phyloP scores from a whole-genome alignment of 75 land plant species.

The Sequoia sempervirens region DNA sequence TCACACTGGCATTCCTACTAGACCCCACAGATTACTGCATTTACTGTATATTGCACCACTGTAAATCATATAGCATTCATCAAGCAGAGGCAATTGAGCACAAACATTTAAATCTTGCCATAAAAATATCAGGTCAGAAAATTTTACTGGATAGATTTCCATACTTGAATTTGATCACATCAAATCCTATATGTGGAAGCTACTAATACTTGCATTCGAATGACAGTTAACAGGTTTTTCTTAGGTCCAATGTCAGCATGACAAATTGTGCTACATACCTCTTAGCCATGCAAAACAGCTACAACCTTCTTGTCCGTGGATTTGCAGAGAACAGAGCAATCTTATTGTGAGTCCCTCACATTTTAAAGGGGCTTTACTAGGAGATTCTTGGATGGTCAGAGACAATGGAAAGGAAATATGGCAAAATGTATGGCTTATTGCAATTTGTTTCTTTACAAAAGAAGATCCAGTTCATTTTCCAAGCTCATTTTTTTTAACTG shows the following conservation, averaged over 20 bases:
- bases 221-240: neutral
- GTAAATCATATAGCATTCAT: neutral
- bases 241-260: neutral
- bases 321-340: neutral
- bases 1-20: neutral
- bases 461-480: neutral
- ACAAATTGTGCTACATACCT: neutral
- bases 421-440: neutral
- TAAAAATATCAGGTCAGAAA: neutral
- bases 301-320: neutral
- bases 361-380: neutral
- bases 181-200: neutral
- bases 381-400: neutral
- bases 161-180: neutral
- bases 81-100: neutral
- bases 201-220: constrained; percentile 1
- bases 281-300: neutral
- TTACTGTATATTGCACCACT: neutral
- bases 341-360: neutral
- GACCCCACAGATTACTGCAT: neutral
- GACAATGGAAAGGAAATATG: neutral
- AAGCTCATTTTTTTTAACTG: neutral
- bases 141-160: neutral
- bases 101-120: neutral
- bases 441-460: neutral